Evolutionary conservation across 148 eudicot species (phyloP).

Genomic region (Spergularia marina): DNA sequence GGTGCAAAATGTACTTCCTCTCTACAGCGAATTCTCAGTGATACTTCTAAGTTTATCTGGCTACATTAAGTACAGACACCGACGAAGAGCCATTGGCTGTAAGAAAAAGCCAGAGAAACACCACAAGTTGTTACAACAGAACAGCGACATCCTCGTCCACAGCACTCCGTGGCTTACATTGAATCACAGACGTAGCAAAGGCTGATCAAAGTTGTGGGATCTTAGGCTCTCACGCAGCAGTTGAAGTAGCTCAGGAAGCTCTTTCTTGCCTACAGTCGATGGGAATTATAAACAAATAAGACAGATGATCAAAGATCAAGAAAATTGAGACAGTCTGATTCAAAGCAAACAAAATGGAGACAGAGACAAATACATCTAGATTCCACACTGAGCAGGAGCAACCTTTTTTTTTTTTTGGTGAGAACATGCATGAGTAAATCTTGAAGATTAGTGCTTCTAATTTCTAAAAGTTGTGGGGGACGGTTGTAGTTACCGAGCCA

Average conservation of each 20-base stretch:
- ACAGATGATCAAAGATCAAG: neutral
- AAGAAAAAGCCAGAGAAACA: neutral
- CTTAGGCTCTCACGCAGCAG: constrained; percentile 57
- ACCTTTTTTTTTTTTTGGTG: no score
- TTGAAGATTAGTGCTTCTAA: no score
- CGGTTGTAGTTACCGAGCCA: no score
- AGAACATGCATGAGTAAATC: no score
- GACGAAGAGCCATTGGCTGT: constrained; percentile 3
- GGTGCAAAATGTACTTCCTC: constrained; percentile 11
- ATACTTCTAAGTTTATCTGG: neutral
- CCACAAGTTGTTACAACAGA: neutral
- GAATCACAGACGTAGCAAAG: constrained; percentile 3
- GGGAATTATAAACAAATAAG: neutral
- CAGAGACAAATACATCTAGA: no score
- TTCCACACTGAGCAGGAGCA: no score
- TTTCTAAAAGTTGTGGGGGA: no score
- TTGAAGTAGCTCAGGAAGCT: constrained; percentile 57
- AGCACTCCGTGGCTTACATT: neutral
- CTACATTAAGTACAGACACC: constrained; percentile 10
- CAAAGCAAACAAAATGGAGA: no score
- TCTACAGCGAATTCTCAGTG: constrained; percentile 16
- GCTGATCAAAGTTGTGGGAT: neutral
- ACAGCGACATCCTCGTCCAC: constrained; percentile 16
- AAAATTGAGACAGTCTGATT: neutral
- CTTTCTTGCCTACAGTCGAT: constrained; percentile 43